These are phyloP conservation scores for Camellia lanceoleosa DNA, from an alignment of 148 eudicot species.

Conservation along the genomic window DNA sequence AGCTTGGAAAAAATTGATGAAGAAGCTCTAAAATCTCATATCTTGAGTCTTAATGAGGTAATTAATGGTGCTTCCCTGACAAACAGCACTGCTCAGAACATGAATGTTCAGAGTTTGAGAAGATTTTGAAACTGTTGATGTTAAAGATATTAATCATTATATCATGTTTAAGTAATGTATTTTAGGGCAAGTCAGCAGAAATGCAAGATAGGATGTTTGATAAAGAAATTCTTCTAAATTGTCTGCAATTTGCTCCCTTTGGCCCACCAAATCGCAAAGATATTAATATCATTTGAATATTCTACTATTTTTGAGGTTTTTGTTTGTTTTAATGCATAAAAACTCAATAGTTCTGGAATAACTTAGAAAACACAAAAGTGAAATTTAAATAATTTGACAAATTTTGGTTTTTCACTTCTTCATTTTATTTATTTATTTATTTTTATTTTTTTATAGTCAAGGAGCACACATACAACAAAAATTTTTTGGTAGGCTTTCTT, in stretches of 20 bases:
- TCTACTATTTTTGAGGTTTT: neutral
- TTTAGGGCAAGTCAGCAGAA: neutral
- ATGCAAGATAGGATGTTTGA: neutral
- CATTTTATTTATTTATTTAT: neutral
- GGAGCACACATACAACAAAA: neutral
- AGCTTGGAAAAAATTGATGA: conserved; percentile 56
- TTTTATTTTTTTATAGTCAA: neutral
- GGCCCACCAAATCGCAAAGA: neutral
- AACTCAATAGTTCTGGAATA: neutral
- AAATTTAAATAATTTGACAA: neutral
- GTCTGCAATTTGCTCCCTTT: neutral
- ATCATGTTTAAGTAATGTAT: neutral
- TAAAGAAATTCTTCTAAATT: neutral
- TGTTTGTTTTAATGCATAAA: neutral
- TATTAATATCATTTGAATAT: neutral
- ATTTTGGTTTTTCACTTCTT: neutral
- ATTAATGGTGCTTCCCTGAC: conserved; percentile 36
- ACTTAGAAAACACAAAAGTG: neutral
- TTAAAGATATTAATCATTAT: neutral
- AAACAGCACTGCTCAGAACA: conserved; percentile 2
- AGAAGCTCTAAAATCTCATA: conserved; percentile 79
- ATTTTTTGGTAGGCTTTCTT: neutral
- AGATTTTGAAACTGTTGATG: neutral
- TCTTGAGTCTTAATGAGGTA: conserved; percentile 73
- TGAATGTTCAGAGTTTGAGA: neutral